These are phyloP conservation scores for Calycina herbarum DNA, from an alignment of 2,329 filamentous ascomycete species.

Conservation along the genomic window DNA sequence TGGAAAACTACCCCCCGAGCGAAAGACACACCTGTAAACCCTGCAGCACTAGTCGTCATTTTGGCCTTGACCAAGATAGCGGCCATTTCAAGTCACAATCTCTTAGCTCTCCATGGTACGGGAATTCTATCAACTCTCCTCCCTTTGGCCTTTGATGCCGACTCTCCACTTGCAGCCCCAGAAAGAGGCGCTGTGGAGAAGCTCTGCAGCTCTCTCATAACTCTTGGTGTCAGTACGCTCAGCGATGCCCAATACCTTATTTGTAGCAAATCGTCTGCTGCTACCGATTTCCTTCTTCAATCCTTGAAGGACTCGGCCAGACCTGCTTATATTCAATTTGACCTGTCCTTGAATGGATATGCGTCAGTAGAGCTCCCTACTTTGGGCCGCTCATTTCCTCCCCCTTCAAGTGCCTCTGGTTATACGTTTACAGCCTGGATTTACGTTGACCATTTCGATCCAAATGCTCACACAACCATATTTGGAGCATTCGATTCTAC, in stretches of 20 bases:
- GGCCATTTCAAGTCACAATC: conserved; percentile 69
- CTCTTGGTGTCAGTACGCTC: conserved; percentile 75
- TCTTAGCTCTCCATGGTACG: conserved; percentile 69
- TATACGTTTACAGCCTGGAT: conserved; percentile 93
- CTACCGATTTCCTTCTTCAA: conserved; percentile 70
- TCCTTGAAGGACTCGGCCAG: conserved; percentile 73
- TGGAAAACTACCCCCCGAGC: conserved; percentile 62
- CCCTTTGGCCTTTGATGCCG: conserved; percentile 56
- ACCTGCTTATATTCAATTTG: conserved; percentile 89
- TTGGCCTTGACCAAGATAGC: conserved; percentile 42
- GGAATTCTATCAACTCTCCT: conserved; percentile 69
- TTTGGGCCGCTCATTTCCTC: conserved; percentile 83
- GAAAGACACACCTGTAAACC: conserved; percentile 46
- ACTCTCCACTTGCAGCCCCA: conserved; percentile 50
- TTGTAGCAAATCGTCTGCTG: conserved; percentile 50
- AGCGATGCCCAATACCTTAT: conserved; percentile 78
- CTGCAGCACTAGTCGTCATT: conserved; percentile 64
- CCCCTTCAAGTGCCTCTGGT: conserved; percentile 69
- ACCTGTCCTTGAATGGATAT: conserved; percentile 83
- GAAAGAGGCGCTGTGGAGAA: conserved; percentile 63
- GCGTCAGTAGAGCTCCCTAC: conserved; percentile 87
- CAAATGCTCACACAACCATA: conserved; percentile 83
- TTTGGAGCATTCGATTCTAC: conserved; percentile 92
- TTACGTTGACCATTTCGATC: conserved; percentile 82
- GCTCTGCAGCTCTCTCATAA: conserved; percentile 69